Conservation (phyloP, 2,329 filamentous ascomycete species). For the Ambrosiella xylebori region DNA sequence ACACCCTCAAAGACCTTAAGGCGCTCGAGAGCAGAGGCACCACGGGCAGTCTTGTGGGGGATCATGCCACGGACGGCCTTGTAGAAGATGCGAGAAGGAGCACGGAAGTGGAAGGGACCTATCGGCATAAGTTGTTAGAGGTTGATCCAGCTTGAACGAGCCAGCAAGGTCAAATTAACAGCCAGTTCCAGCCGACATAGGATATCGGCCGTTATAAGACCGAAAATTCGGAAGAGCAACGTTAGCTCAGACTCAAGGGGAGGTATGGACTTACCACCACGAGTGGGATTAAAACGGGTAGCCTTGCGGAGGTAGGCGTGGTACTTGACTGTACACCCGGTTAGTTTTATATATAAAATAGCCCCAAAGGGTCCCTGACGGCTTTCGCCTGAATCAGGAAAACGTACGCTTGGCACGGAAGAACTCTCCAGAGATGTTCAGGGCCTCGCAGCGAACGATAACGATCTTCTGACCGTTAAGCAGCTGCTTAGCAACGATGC, state of each 20-base stretch:
- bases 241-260: background rate
- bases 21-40: slow-evolving; percentile 89
- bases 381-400: slow-evolving; percentile 2
- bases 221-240: background rate
- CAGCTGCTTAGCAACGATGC: slow-evolving; percentile 96
- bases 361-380: background rate
- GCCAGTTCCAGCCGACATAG: background rate
- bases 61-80: slow-evolving; percentile 99
- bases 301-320: slow-evolving; percentile 99
- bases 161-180: no score
- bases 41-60: slow-evolving; percentile 98
- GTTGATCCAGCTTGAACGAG: background rate
- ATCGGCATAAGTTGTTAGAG: slow-evolving; percentile 9
- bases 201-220: background rate
- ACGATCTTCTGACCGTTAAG: slow-evolving; percentile 99
- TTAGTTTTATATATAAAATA: slow-evolving; percentile 4
- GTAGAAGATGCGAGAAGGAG: slow-evolving; percentile 99
- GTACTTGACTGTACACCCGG: slow-evolving; percentile 75
- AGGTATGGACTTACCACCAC: slow-evolving; percentile 56
- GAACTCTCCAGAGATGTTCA: slow-evolving; percentile 99
- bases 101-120: slow-evolving; percentile 99
- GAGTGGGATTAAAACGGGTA: slow-evolving; percentile 98
- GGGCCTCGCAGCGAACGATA: slow-evolving; percentile 92
- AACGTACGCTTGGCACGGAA: slow-evolving; percentile 99
- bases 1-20: slow-evolving; percentile 99